phyloP scores from a whole-genome alignment of 768 basidiomycete species.

The Lepiota venenata region DNA sequence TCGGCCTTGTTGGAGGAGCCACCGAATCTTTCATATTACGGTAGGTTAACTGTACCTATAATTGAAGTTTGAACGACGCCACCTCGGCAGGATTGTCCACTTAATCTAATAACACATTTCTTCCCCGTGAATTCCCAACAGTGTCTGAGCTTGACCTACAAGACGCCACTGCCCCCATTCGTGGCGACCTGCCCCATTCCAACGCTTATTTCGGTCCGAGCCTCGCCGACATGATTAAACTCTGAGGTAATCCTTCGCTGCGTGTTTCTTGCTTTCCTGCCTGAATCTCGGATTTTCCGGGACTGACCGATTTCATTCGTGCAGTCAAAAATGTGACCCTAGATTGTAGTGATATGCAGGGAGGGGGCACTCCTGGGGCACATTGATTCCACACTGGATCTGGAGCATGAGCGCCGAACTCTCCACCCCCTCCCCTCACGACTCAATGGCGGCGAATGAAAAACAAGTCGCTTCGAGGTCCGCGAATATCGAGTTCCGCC shows the following conservation, averaged over 20 bases:
- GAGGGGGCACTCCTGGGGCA: background rate
- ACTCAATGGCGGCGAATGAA: background rate
- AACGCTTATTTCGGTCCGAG: background rate
- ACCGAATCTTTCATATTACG: too few relatives aligned
- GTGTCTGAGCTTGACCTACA: background rate
- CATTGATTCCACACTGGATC: too few relatives aligned
- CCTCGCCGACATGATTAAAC: background rate
- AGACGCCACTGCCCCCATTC: background rate
- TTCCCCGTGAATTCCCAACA: background rate
- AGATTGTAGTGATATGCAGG: background rate
- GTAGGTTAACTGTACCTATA: too few relatives aligned
- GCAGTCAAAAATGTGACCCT: background rate
- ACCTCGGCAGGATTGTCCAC: constrained; percentile 1
- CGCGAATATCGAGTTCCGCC: background rate
- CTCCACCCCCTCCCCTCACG: background rate
- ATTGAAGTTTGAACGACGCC: background rate
- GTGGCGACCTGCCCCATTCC: background rate
- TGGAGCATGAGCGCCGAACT: too few relatives aligned
- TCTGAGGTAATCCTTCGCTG: background rate
- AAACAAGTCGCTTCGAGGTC: background rate
- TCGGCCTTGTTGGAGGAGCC: too few relatives aligned
- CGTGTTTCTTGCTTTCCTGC: background rate
- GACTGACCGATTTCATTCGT: background rate
- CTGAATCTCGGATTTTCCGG: background rate
- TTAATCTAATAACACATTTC: background rate